Base-by-base conservation (phyloP, 805 yeast species). In the Wickerhamiella cacticola region DNA sequence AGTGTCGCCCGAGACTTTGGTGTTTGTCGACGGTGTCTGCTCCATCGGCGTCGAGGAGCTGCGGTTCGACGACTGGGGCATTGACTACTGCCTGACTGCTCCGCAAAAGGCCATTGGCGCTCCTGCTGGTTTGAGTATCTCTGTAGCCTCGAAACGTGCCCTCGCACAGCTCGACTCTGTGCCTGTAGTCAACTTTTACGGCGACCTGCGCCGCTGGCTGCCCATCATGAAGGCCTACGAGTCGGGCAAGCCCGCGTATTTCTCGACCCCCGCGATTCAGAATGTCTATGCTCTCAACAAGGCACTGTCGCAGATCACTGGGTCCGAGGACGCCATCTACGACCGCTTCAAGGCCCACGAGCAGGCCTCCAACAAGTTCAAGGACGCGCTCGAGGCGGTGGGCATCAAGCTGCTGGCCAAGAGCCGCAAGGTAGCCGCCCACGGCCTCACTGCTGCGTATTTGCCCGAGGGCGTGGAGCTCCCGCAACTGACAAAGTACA, bases 251-350 rank as follows among this genome's bases (percentile, higher is more conserved):
- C 78, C 74, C 15, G 83, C 88, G 7, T 92, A 88, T 70, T 89
- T 86, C 62, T 95, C 96, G n/a, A 89, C 96, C 6, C 96, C 96
- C n/a, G 82, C 96, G 0, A 81, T 84, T 41, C 96, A 86, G 68
- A 73, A 82, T 52, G 70, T 89, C 52, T 82, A 82, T 59, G 88
- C 96, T 13, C 73, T 86, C 58, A 78, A 78, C 62, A 82, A 74
- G 3, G 79, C 96, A 3, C 72, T 88, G 54, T 74, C 73, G 49
- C 87, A 83, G 62, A 66, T 85, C 50, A 69, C 70, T 29, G 16
- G 36, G 8, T 56, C 63, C 22, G 52, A 52, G 26, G 50, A 48
- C 33, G 67, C 74, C 3, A 66, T 88, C 50, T 79, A 75, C 50
- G 66, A 65, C 48, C 73, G 95, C 62, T 72, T 84, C 58, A 71